Evolutionary conservation across 257 asterid species (phyloP).

Genomic region (Penstemon eatonii): DNA sequence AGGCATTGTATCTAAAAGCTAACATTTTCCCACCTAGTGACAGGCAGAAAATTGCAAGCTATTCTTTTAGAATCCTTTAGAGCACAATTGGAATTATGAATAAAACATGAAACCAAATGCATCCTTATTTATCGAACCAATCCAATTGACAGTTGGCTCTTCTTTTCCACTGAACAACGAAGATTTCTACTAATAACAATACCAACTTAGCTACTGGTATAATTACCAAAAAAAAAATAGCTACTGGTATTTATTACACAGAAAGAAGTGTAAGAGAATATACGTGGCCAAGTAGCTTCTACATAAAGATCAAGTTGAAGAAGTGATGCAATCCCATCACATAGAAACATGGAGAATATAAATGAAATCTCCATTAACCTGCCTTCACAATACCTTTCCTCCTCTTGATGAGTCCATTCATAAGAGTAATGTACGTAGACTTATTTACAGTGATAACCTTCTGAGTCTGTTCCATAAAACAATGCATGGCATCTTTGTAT

Average conservation of each 20-base stretch:
- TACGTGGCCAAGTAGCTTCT: conserved; percentile 8
- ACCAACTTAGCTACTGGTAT: not conserved
- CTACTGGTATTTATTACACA: not conserved
- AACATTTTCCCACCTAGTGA: not conserved
- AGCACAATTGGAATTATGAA: not conserved
- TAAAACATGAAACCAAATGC: not conserved
- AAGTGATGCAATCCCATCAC: conserved; percentile 4
- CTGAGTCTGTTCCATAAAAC: conserved; percentile 49
- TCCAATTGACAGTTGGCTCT: not conserved
- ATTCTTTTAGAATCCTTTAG: too few relatives aligned
- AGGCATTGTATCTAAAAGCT: not conserved
- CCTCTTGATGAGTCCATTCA: conserved; percentile 79
- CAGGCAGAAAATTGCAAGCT: not conserved
- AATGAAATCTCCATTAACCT: conserved; percentile 13
- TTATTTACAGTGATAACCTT: conserved; percentile 60
- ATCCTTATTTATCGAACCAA: not conserved
- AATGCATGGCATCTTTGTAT: conserved; percentile 80
- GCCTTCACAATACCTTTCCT: conserved; percentile 55
- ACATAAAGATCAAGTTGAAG: conserved; percentile 1
- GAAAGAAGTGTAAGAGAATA: conserved; percentile 13
- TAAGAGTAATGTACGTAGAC: conserved; percentile 60
- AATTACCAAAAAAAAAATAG: not conserved
- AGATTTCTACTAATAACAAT: not conserved
- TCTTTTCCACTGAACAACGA: not conserved
- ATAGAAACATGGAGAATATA: not conserved